Conservation (phyloP, 108 stramenopile genomes). For the Fistulifera solaris region DNA sequence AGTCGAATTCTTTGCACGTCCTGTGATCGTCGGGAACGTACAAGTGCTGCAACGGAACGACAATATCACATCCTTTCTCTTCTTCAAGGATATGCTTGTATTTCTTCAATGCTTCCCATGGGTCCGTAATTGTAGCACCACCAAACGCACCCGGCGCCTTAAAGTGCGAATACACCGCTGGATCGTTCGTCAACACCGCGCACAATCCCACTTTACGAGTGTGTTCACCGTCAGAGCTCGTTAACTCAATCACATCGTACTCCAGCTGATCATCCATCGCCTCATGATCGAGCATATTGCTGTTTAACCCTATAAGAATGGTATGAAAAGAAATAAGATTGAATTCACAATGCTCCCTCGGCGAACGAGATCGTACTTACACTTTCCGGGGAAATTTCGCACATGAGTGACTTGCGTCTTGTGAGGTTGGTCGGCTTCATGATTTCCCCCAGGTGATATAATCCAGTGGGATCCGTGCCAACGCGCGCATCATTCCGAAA, state of each 20-base stretch:
- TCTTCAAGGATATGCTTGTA: slow-evolving; percentile 19
- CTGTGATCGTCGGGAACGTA: slow-evolving; percentile 39
- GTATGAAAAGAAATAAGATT: no score
- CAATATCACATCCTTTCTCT: slow-evolving; percentile 24
- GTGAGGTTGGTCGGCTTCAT: slow-evolving; percentile 41
- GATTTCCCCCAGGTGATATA: slow-evolving; percentile 39
- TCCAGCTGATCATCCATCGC: slow-evolving; percentile 30
- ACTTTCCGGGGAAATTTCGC: slow-evolving; percentile 23
- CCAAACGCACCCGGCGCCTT: slow-evolving; percentile 31
- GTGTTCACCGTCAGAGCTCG: slow-evolving; percentile 23
- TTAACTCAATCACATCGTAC: slow-evolving; percentile 27
- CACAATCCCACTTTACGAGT: slow-evolving; percentile 24
- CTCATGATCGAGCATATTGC: slow-evolving; percentile 42
- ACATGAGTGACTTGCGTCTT: slow-evolving; percentile 22
- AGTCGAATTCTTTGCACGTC: slow-evolving; percentile 37
- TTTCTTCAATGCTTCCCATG: slow-evolving; percentile 28
- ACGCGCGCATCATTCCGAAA: slow-evolving; percentile 39
- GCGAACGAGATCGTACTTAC: no score
- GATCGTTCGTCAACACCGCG: slow-evolving; percentile 33
- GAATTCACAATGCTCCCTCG: no score
- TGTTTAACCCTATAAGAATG: slow-evolving; percentile 20
- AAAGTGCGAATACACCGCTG: slow-evolving; percentile 32
- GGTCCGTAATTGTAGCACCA: slow-evolving; percentile 31
- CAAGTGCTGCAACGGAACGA: slow-evolving; percentile 36
- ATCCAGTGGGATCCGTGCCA: slow-evolving; percentile 24